Evolutionary conservation across 352 stramenopile genomes (phyloP).

Genomic region (Peronospora farinosa): DNA sequence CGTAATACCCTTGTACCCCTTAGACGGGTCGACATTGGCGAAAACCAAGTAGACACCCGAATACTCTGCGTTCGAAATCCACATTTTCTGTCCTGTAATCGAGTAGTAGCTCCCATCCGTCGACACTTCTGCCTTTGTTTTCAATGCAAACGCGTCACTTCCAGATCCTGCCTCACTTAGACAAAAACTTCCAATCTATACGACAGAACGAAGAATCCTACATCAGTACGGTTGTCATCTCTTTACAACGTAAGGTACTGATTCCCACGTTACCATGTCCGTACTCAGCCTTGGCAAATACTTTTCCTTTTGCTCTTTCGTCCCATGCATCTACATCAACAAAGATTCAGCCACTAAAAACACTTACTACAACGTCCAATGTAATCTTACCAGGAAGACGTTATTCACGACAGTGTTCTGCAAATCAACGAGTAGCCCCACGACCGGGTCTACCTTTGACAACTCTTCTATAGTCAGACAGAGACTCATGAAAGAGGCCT

Average conservation of each 20-base stretch:
- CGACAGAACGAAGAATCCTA: background rate
- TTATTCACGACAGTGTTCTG: conserved; percentile 95
- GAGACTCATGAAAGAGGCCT: conserved; percentile 92
- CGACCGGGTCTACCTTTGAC: conserved; percentile 91
- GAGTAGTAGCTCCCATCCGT: conserved; percentile 91
- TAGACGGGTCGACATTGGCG: conserved; percentile 88
- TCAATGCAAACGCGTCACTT: conserved; percentile 94
- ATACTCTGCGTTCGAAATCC: conserved; percentile 96
- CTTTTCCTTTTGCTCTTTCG: conserved; percentile 78
- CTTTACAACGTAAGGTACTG: background rate
- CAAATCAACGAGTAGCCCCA: conserved; percentile 93
- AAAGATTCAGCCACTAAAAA: conserved; percentile 2
- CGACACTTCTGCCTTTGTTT: conserved; percentile 86
- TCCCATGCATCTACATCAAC: conserved; percentile 48
- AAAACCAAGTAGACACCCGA: conserved; percentile 95
- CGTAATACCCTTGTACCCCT: conserved; percentile 96
- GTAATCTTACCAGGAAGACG: conserved; percentile 72
- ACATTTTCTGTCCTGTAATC: conserved; percentile 95
- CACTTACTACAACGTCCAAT: background rate
- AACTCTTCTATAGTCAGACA: conserved; percentile 96
- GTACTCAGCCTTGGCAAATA: conserved; percentile 79
- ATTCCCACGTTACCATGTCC: conserved; percentile 51
- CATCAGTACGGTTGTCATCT: background rate
- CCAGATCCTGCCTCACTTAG: conserved; percentile 91
- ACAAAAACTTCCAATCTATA: conserved; percentile 93